Percentiles rank a stretch among this genome's conserved stretches.
These are phyloP conservation scores for Metschnikowia henanensis DNA, from an alignment of 805 yeast species.

Conservation along the genomic window DNA sequence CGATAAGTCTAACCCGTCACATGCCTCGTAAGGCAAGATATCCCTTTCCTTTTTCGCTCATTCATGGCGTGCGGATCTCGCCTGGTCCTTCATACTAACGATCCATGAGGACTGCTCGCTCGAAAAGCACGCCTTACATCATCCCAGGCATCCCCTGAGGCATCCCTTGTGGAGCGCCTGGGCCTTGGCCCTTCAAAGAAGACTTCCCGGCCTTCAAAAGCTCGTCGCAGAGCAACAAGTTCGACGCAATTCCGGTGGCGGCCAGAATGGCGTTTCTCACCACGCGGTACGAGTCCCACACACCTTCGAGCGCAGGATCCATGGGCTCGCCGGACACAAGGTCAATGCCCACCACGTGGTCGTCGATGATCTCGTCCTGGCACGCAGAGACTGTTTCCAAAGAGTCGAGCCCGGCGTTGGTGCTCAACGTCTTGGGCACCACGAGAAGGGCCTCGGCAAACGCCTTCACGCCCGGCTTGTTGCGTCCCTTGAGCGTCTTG, in stretches of 20 bases:
- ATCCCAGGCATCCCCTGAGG: constrained; percentile 23
- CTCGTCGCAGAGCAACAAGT: constrained; percentile 92
- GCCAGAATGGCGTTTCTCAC: constrained; percentile 89
- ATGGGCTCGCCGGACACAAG: constrained; percentile 90
- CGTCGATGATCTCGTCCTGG: constrained; percentile 84
- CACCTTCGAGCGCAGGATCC: constrained; percentile 92
- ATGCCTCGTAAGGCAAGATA: too few species aligned
- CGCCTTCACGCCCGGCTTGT: constrained; percentile 88
- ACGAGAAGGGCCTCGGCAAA: constrained; percentile 90
- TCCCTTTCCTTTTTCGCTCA: too few species aligned
- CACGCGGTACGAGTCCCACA: constrained; percentile 96
- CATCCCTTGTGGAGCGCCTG: constrained; percentile 16
- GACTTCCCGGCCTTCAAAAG: constrained; percentile 95
- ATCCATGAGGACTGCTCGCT: too few species aligned
- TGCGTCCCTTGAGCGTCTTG: constrained; percentile 73
- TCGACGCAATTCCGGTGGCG: constrained; percentile 93
- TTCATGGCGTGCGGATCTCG: too few species aligned
- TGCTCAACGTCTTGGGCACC: constrained; percentile 88
- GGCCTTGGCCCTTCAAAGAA: constrained; percentile 61
- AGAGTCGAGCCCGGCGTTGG: constrained; percentile 92
- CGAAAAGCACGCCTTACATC: too few species aligned
- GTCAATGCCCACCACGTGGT: constrained; percentile 86
- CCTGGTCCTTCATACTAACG: too few species aligned
- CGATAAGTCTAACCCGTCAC: too few species aligned
- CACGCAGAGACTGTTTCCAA: constrained; percentile 86